Evolutionary conservation across 1,139 yeast genomes (phyloP).

Genomic region (Hemisphaericaspora xylanilytica): DNA sequence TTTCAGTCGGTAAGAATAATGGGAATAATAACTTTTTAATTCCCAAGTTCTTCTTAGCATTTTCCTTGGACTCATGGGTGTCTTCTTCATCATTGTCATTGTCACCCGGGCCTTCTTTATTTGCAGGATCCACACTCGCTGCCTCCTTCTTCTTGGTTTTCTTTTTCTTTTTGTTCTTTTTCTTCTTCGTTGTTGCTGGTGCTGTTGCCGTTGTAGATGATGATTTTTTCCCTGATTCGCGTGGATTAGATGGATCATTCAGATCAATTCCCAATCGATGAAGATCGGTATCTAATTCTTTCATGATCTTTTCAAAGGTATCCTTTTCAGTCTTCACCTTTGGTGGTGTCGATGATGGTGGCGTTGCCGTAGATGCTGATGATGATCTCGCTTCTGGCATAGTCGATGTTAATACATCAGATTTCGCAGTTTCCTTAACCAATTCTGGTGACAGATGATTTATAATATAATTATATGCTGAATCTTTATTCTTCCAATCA

Average conservation of each 20-base stretch:
- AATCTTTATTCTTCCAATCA: constrained; percentile 1
- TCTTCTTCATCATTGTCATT: background rate
- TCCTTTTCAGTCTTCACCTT: background rate
- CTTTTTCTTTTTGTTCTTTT: background rate
- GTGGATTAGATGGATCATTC: background rate
- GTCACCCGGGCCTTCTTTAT: background rate
- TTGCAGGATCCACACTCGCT: background rate
- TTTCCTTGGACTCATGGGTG: background rate
- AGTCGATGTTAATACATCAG: too few relatives aligned
- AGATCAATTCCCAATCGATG: background rate
- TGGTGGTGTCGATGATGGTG: background rate
- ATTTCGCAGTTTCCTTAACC: too few relatives aligned
- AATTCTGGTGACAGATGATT: background rate
- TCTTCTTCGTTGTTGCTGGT: background rate
- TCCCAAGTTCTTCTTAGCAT: background rate
- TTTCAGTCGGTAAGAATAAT: constrained; percentile 1
- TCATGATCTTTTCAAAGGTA: constrained; percentile 3
- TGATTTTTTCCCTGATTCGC: too few relatives aligned
- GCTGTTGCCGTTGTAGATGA: background rate
- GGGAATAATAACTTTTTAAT: constrained; percentile 1
- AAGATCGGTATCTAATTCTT: constrained; percentile 4
- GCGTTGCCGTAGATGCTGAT: background rate
- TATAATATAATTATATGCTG: constrained; percentile 1
- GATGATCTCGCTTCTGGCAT: too few relatives aligned
- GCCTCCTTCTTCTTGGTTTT: constrained; percentile 1